These are phyloP conservation scores for Neofusicoccum sp. DNA, from an alignment of 2,329 filamentous ascomycete genomes.

Conservation along the genomic window DNA sequence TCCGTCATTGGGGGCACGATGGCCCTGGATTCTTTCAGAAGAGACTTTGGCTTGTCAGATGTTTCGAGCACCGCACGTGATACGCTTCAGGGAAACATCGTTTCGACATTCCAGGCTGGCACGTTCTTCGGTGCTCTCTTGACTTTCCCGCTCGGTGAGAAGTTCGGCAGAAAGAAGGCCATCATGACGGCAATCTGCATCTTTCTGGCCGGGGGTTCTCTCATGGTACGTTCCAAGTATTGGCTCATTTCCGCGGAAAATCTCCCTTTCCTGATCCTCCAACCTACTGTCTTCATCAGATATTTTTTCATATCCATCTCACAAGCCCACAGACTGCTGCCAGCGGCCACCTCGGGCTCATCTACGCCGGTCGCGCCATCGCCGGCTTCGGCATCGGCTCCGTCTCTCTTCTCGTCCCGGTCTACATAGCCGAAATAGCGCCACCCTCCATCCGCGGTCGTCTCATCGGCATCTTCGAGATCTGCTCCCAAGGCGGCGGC, in stretches of 20 bases:
- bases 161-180: constrained; percentile 45
- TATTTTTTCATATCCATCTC: neutral
- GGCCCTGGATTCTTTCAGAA: constrained; percentile 44
- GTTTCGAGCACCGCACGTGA: constrained; percentile 32
- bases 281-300: neutral
- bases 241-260: constrained; percentile 34
- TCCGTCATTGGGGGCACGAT: constrained; percentile 37
- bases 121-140: constrained; percentile 64
- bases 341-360: constrained; percentile 40
- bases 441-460: constrained; percentile 46
- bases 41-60: constrained; percentile 38
- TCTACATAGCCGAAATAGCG: constrained; percentile 47
- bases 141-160: constrained; percentile 50
- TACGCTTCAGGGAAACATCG: constrained; percentile 56
- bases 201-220: constrained; percentile 46
- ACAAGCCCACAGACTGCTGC: constrained; percentile 49
- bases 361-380: constrained; percentile 61
- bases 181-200: constrained; percentile 47
- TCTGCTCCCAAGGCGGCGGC: constrained; percentile 43
- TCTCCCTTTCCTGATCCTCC: constrained; percentile 35
- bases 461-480: constrained; percentile 49
- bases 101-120: constrained; percentile 66
- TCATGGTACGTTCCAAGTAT: constrained; percentile 44
- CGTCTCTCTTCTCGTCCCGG: constrained; percentile 45
- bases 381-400: constrained; percentile 50